Evolutionary conservation across 352 stramenopile genomes (phyloP).

Genomic region (Elongisporangium anandrum): DNA sequence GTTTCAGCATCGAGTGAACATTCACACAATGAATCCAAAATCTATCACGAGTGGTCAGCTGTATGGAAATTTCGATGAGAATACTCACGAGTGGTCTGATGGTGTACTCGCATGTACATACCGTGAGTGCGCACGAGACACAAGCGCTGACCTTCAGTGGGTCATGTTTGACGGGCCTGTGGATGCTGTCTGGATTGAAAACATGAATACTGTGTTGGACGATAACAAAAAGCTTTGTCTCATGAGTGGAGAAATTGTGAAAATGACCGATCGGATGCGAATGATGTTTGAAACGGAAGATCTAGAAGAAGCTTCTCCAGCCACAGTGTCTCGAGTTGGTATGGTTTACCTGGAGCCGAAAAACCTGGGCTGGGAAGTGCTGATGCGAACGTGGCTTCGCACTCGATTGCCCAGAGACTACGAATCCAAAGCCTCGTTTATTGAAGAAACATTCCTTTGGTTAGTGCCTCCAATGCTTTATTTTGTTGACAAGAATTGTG

Average conservation of each 20-base stretch:
- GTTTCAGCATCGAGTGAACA: conserved; percentile 59
- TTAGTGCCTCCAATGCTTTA: conserved; percentile 88
- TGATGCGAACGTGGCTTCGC: conserved; percentile 84
- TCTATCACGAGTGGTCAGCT: conserved; percentile 92
- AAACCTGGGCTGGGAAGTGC: conserved; percentile 87
- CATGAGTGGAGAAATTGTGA: conserved; percentile 94
- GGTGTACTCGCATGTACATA: conserved; percentile 94
- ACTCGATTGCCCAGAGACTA: conserved; percentile 42
- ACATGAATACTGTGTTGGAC: conserved; percentile 94
- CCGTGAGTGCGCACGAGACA: conserved; percentile 86
- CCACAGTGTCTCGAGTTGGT: conserved; percentile 89
- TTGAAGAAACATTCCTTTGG: conserved; percentile 86
- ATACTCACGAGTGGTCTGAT: conserved; percentile 94
- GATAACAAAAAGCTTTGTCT: conserved; percentile 94
- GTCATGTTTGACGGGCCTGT: conserved; percentile 93
- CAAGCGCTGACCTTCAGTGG: conserved; percentile 86
- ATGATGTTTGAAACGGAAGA: conserved; percentile 97
- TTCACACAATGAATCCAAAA: conserved; percentile 94
- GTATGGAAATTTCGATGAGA: conserved; percentile 93
- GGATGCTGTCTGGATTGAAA: conserved; percentile 94
- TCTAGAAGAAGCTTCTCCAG: conserved; percentile 81
- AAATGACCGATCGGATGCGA: conserved; percentile 93
- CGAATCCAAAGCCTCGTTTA: conserved; percentile 26
- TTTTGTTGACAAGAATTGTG: conserved; percentile 89
- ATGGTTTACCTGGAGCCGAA: conserved; percentile 94